Evolutionary conservation across 345 rosid genomes (phyloP).

Genomic region (Cardamine chenopodiifolia): DNA sequence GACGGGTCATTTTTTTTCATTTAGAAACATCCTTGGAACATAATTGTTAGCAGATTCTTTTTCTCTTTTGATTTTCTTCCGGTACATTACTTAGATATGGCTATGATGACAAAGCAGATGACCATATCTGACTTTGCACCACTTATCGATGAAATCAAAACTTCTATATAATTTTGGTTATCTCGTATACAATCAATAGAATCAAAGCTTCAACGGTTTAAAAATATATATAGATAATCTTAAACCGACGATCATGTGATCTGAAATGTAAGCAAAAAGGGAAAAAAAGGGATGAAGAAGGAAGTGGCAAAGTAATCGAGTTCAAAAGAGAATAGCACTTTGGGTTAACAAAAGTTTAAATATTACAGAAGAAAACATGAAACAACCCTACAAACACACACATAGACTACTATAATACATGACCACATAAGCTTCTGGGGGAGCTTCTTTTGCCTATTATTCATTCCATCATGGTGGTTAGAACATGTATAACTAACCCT

Average conservation of each 20-base stretch:
- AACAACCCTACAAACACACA: slow-evolving; percentile 41
- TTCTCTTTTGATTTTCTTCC: not conserved
- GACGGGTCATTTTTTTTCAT: not conserved
- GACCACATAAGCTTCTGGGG: slow-evolving; percentile 22
- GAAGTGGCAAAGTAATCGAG: slow-evolving; percentile 23
- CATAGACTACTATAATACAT: slow-evolving; percentile 37
- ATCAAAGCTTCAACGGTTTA: not conserved
- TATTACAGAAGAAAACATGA: slow-evolving; percentile 32
- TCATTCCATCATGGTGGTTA: slow-evolving; percentile 46
- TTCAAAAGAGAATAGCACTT: slow-evolving; percentile 15
- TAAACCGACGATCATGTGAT: not conserved
- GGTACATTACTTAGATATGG: too few relatives aligned
- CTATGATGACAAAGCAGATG: too few relatives aligned
- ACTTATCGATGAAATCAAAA: too few relatives aligned
- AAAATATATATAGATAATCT: not conserved
- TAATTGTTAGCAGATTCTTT: too few relatives aligned
- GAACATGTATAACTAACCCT: slow-evolving; percentile 46
- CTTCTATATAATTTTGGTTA: too few relatives aligned
- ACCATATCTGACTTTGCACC: too few relatives aligned
- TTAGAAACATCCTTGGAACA: too few relatives aligned
- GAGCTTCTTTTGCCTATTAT: slow-evolving; percentile 31
- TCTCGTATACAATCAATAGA: too few relatives aligned
- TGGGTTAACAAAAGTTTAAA: slow-evolving; percentile 28
- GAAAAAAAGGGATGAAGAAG: not conserved
- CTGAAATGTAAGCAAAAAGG: not conserved